A percentile compares a stretch with the other conserved stretches of the same genome.
Conservation (phyloP, 2,329 filamentous ascomycete species). For the Orbilia quercus region DNA sequence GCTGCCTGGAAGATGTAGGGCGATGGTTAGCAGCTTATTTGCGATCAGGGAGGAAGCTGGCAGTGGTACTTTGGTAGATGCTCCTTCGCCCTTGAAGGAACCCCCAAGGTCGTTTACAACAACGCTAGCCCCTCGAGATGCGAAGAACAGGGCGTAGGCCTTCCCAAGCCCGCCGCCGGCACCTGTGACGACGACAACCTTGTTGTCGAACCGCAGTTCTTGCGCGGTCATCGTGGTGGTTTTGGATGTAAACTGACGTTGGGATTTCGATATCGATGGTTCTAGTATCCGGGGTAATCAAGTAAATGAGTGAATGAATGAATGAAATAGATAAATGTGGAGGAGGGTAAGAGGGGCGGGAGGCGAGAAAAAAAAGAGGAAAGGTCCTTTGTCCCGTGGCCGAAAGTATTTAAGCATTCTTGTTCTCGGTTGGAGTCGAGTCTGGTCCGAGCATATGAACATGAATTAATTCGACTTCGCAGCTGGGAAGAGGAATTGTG, state of each 20-base stretch:
- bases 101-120: slow-evolving; percentile 97
- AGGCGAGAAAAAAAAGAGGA: not conserved
- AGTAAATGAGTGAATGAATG: not conserved
- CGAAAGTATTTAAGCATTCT: slow-evolving; percentile 15
- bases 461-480: not conserved
- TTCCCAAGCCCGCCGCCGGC: slow-evolving; percentile 84
- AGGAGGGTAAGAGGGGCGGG: not conserved
- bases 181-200: slow-evolving; percentile 88
- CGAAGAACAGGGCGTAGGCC: slow-evolving; percentile 89
- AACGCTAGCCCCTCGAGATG: slow-evolving; percentile 87
- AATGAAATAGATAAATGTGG: not conserved
- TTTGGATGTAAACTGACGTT: not conserved
- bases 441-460: not conserved
- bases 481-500: slow-evolving; percentile 18
- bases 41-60: too few species aligned
- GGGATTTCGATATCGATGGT: too few species aligned
- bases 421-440: slow-evolving; percentile 12
- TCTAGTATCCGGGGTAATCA: too few species aligned
- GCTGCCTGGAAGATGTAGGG: slow-evolving; percentile 71
- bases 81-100: slow-evolving; percentile 92
- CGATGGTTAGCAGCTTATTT: not conserved
- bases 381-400: slow-evolving; percentile 16
- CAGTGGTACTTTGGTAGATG: slow-evolving; percentile 77
- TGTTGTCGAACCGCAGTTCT: slow-evolving; percentile 83
- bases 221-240: slow-evolving; percentile 27